Base-by-base conservation (phyloP, 345 rosid genomes). In the Orychophragmus violaceus region DNA sequence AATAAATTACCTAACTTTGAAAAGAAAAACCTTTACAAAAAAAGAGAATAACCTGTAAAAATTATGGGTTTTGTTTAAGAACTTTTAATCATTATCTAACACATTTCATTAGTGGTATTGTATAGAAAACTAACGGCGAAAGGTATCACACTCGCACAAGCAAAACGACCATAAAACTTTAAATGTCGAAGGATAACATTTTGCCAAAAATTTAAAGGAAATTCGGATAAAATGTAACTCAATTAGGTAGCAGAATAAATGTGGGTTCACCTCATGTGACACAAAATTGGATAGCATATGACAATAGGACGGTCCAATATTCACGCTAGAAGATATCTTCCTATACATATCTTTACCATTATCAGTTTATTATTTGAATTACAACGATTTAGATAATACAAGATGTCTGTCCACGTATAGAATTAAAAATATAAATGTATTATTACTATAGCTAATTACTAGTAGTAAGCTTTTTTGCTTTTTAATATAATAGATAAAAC, bases 81-180 rank as follows among this genome's bases (percentile, higher is more conserved):
- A 21, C 5, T 17, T 36, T 25, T 44, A 25, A 4, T 62, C 39
- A 62, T 32, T 57, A 32, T 62, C 49, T 10, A 61, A 64, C 37
- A 53, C 55, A 53, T 54, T 19, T n/a, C n/a, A n/a, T n/a, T 14
- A 29, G 56, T 22, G 33, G 53, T 45, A 27, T 52, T 24, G 53
- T 69, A n/a, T 28, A 6, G 9, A 51, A 60, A 50, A 50, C 25
- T 33, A 57, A 50, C 46, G 49, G 75, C 57, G 56, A 71, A 62
- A 62, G 62, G 10, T 52, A 52, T 62, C 36, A 46, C 74, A 63
- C 58, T 70, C 36, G 28, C 74, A 46, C 54, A 72, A 37, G 50
- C 76, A 58, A 72, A 72, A 57, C 60, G 60, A 72, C 66, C 66
- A 64, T 27, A 50, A 16, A 30, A 58, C 71, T 73, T 73, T 66